These are phyloP conservation scores for Tolypocladium capitatum DNA, from an alignment of 2,329 filamentous ascomycete species.

Conservation along the genomic window DNA sequence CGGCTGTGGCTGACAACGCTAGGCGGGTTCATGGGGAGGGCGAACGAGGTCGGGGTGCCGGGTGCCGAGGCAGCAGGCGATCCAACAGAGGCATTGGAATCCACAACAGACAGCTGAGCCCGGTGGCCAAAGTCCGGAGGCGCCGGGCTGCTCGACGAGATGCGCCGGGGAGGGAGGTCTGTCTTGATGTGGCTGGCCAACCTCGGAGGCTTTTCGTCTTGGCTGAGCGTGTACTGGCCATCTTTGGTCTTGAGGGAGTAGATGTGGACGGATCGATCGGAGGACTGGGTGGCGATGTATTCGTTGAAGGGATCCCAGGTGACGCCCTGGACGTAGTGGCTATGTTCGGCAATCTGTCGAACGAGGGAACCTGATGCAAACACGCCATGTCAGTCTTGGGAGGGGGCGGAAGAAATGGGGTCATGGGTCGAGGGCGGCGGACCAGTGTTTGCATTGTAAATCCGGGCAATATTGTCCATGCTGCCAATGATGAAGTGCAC, in stretches of 20 bases:
- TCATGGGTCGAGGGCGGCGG: constrained; percentile 14
- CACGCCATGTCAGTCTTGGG: constrained; percentile 2
- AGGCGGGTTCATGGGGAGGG: constrained; percentile 92
- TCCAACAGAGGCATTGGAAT: constrained; percentile 45
- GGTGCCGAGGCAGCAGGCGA: constrained; percentile 86
- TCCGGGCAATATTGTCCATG: constrained; percentile 97
- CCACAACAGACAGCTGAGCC: constrained; percentile 44
- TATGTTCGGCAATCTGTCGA: constrained; percentile 91
- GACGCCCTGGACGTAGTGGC: constrained; percentile 95
- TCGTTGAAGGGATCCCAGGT: constrained; percentile 98
- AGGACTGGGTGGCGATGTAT: constrained; percentile 95
- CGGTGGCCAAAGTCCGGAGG: constrained; percentile 67
- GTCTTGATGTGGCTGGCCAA: constrained; percentile 68
- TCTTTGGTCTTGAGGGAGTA: constrained; percentile 95
- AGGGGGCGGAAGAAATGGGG: not conserved
- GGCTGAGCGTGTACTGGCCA: constrained; percentile 72
- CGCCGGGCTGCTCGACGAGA: constrained; percentile 84
- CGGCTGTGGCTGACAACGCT: constrained; percentile 79
- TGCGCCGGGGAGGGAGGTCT: constrained; percentile 81
- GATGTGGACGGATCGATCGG: constrained; percentile 93
- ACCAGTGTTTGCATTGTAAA: constrained; percentile 91
- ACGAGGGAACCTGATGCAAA: constrained; percentile 43
- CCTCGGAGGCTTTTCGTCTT: constrained; percentile 58
- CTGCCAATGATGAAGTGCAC: constrained; percentile 95
- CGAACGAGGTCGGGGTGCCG: constrained; percentile 79